phyloP scores from a whole-genome alignment of 768 basidiomycete genomes.

The Pleurotus tuber-regium region DNA sequence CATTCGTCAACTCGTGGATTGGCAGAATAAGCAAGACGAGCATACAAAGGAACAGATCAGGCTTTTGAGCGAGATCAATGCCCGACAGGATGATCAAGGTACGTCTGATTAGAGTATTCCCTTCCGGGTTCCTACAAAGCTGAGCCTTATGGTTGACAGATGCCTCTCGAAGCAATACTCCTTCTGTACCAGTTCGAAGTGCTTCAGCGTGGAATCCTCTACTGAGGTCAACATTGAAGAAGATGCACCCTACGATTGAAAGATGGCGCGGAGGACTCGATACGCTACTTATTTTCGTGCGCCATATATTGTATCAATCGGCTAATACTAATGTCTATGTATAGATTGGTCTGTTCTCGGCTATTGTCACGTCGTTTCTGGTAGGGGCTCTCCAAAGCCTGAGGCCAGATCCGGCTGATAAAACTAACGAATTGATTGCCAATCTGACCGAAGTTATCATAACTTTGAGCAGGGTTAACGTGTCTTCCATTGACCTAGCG shows the following conservation, averaged over 20 bases:
- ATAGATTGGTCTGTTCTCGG: slow-evolving; percentile 19
- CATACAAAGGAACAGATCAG: slow-evolving; percentile 6
- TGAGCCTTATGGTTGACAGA: background rate
- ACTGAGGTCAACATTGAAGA: slow-evolving; percentile 15
- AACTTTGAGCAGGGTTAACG: background rate
- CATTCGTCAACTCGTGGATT: background rate
- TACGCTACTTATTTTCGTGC: slow-evolving; percentile 20
- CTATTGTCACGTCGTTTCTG: slow-evolving; percentile 19
- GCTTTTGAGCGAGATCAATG: slow-evolving; percentile 6
- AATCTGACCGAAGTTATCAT: slow-evolving; percentile 17
- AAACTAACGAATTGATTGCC: slow-evolving; percentile 16
- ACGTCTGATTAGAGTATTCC: too few relatives aligned
- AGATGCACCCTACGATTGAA: slow-evolving; percentile 17
- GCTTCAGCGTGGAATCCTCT: slow-evolving; percentile 18
- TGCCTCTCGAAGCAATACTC: background rate
- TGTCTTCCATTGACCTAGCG: background rate
- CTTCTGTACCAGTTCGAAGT: slow-evolving; percentile 15
- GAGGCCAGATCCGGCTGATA: slow-evolving; percentile 6
- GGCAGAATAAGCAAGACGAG: slow-evolving; percentile 3
- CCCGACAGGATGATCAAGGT: slow-evolving; percentile 5
- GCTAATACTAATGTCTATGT: background rate
- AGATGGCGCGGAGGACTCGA: slow-evolving; percentile 19
- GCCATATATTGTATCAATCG: background rate
- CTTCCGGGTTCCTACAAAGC: too few relatives aligned
- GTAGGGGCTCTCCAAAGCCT: slow-evolving; percentile 14